These are phyloP conservation scores for Thalassiosira livingstoniorum DNA, from an alignment of 352 stramenopile species.

Conservation along the genomic window DNA sequence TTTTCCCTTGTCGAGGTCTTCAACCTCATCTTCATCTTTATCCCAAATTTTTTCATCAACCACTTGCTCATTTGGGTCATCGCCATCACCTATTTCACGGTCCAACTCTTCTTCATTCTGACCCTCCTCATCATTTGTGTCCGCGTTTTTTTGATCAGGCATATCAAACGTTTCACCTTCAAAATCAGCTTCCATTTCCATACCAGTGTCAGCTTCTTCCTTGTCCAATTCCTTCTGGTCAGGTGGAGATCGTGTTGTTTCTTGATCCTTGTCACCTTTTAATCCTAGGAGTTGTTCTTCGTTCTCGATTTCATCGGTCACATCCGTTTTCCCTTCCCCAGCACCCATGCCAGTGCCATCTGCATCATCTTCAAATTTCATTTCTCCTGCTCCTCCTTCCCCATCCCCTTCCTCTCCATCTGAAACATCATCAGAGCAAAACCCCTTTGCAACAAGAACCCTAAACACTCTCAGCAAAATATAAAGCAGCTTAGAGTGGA, in stretches of 20 bases:
- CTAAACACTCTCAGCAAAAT: constrained; percentile 96
- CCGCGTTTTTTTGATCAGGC: constrained; percentile 81
- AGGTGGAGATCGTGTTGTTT: constrained; percentile 88
- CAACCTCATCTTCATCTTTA: constrained; percentile 86
- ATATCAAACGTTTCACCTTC: constrained; percentile 99
- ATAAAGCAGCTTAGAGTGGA: constrained; percentile 94
- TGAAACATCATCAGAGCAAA: constrained; percentile 91
- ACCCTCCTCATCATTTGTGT: constrained; percentile 90
- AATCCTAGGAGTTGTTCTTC: constrained; percentile 99
- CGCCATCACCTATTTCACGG: constrained; percentile 98
- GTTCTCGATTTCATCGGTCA: constrained; percentile 99
- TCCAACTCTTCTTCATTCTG: constrained; percentile 96
- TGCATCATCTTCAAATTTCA: constrained; percentile 97
- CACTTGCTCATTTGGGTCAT: constrained; percentile 93
- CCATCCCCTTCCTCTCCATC: constrained; percentile 90
- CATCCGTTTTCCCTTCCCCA: constrained; percentile 98
- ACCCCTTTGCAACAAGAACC: constrained; percentile 95
- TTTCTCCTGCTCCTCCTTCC: constrained; percentile 86
- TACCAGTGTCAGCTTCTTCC: constrained; percentile 94
- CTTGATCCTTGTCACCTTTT: constrained; percentile 91
- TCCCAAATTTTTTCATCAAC: constrained; percentile 99
- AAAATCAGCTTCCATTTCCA: constrained; percentile 99
- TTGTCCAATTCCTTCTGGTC: constrained; percentile 89
- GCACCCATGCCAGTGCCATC: constrained; percentile 99
- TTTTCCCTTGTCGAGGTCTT: constrained; percentile 81